These are phyloP conservation scores for Rhodotorula sphaerocarpa DNA, from an alignment of 768 basidiomycete genomes.

Conservation along the genomic window DNA sequence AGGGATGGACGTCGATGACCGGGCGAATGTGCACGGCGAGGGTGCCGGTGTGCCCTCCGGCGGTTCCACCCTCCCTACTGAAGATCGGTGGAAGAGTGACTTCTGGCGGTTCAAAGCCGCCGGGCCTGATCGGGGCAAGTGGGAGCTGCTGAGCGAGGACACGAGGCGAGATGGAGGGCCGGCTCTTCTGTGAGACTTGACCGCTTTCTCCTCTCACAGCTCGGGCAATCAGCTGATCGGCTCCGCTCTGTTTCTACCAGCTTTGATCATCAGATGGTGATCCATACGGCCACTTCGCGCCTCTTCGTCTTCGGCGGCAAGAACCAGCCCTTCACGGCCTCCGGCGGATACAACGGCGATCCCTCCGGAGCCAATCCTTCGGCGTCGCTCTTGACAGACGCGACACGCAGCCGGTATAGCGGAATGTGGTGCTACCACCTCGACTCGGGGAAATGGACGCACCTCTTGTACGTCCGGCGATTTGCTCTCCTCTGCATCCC, in stretches of 20 bases:
- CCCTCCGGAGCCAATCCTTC: no score
- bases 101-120: constrained; percentile 32
- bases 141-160: constrained; percentile 31
- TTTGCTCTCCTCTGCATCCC: background rate
- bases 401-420: constrained; percentile 1
- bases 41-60: no score
- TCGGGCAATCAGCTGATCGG: background rate
- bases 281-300: constrained; percentile 4
- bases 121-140: constrained; percentile 18
- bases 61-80: background rate
- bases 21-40: background rate
- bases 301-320: constrained; percentile 37
- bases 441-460: constrained; percentile 1
- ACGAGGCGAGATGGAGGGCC: constrained; percentile 29
- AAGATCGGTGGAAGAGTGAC: constrained; percentile 2
- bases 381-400: background rate
- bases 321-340: constrained; percentile 6
- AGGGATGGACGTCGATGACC: background rate
- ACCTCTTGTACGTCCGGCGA: constrained; percentile 21
- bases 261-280: constrained; percentile 30
- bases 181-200: constrained; percentile 13
- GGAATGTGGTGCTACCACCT: constrained; percentile 31
- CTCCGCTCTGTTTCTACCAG: constrained; percentile 7
- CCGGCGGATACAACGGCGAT: background rate
- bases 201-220: background rate